Base-by-base conservation (phyloP, 805 yeast genomes). In the Zygosaccharomyces siamensis region DNA sequence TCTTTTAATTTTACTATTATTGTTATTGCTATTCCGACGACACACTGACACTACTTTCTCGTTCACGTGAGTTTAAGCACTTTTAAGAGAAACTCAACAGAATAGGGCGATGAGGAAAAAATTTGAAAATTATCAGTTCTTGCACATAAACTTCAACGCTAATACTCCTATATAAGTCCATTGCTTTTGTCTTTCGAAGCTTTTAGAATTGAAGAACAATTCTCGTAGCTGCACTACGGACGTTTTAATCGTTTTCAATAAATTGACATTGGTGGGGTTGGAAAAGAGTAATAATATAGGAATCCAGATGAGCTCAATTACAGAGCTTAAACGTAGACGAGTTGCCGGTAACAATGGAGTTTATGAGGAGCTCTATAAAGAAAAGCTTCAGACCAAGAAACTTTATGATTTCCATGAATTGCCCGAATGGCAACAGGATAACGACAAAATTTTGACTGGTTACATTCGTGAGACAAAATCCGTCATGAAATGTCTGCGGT, bases 351-450 rank as follows among this genome's bases (percentile, higher is more conserved):
- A 36, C 14, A 39, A 33, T n/a, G 20, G 45, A 21, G 30, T 23
- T 32, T 33, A 30, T 20, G 26, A 39, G 11, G 33, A 18, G n/a
- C 36, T 40, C 8, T 37, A 39, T n/a, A 35, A 45, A 8, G 46
- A 37, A 12, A 23, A 14, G 38, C 44, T 39, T 27, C 43, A 43
- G 31, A 11, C 23, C 12, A 53, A 45, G 30, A 37, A 46, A 39
- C 49, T 61, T 8, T 58, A 52, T 41, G 32, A 50, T 31, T 84
- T 74, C 70, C 75, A 80, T 50, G 84, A 84, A 54, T 62, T 86
- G 24, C 86, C 82, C 21, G 76, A 68, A 12, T 85, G 93, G 93
- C 89, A 84, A 60, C 72, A 76, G 50, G 93, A 86, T 60, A 86
- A 86, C 62, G 84, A 81, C 55, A 81, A 65, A 60, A 85, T 86